Conservation (phyloP, 1,284 basidiomycete genomes). For the Porogramme epimiltina region DNA sequence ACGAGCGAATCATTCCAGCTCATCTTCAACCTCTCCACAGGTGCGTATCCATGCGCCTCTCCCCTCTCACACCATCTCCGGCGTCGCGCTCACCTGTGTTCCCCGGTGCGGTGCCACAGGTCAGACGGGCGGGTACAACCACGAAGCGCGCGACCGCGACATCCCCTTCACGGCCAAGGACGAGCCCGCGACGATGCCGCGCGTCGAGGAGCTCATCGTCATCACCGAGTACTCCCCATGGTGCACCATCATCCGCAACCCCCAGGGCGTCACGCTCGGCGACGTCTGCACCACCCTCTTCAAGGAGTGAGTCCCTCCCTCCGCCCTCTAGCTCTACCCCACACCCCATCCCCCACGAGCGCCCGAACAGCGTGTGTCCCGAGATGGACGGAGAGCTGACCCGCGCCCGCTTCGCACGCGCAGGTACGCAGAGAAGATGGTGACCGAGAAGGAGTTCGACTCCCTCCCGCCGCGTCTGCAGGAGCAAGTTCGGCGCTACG, state of each 20-base stretch:
- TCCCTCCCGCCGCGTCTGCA: constrained; percentile 62
- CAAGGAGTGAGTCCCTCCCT: constrained; percentile 59
- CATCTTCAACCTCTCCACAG: constrained; percentile 69
- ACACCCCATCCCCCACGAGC: no score
- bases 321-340: neutral
- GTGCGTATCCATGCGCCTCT: constrained; percentile 34
- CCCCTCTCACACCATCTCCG: neutral
- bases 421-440: constrained; percentile 67
- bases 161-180: constrained; percentile 66
- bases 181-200: constrained; percentile 78
- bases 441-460: constrained; percentile 67
- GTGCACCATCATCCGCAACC: constrained; percentile 77
- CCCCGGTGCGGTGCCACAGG: constrained; percentile 40
- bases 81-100: neutral
- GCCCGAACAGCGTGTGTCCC: no score
- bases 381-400: no score
- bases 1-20: constrained; percentile 55
- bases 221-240: constrained; percentile 75
- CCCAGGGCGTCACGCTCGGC: constrained; percentile 68
- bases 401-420: neutral
- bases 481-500: constrained; percentile 66
- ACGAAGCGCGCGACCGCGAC: constrained; percentile 58
- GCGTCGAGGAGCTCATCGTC: constrained; percentile 71
- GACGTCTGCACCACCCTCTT: constrained; percentile 69
- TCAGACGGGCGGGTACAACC: constrained; percentile 60